Percentiles rank a stretch among this genome's conserved stretches.
phyloP scores from a whole-genome alignment of 1,284 basidiomycete genomes.

The Grifola frondosa region DNA sequence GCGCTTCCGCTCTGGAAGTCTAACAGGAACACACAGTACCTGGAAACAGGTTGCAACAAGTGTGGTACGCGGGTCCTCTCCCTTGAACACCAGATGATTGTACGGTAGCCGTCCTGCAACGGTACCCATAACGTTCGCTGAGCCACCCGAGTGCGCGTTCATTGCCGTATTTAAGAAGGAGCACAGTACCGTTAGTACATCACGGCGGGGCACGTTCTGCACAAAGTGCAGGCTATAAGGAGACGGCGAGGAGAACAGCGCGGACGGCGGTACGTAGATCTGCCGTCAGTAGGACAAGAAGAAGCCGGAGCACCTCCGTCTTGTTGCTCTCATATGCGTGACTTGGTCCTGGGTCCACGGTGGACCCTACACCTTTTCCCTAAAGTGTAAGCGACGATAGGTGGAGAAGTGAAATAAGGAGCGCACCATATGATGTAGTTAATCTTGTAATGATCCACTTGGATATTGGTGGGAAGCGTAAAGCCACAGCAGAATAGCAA shows the following conservation, averaged over 20 bases:
- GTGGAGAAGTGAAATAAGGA: neutral
- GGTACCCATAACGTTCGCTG: constrained; percentile 53
- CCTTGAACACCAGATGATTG: constrained; percentile 87
- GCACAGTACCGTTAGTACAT: constrained; percentile 86
- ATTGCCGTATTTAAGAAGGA: constrained; percentile 89
- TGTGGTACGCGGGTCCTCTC: constrained; percentile 71
- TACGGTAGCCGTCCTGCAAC: constrained; percentile 77
- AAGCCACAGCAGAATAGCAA: constrained; percentile 91
- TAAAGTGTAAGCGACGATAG: constrained; percentile 29
- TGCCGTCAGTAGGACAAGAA: constrained; percentile 85
- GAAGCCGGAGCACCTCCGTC: constrained; percentile 81
- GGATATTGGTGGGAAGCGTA: constrained; percentile 77
- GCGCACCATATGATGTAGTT: constrained; percentile 82
- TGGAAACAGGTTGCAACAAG: constrained; percentile 75
- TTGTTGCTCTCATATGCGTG: constrained; percentile 78
- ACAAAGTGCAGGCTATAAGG: constrained; percentile 76
- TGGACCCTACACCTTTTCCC: constrained; percentile 92
- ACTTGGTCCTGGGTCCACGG: constrained; percentile 66
- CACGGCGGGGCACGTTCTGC: constrained; percentile 73
- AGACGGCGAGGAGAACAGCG: constrained; percentile 70
- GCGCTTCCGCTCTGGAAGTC: constrained; percentile 82
- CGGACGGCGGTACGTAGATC: constrained; percentile 76
- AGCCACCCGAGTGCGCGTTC: constrained; percentile 54
- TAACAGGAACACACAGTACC: constrained; percentile 70
- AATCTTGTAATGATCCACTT: constrained; percentile 82